Base-by-base conservation (phyloP, 345 rosid species). In the Acer campestre region DNA sequence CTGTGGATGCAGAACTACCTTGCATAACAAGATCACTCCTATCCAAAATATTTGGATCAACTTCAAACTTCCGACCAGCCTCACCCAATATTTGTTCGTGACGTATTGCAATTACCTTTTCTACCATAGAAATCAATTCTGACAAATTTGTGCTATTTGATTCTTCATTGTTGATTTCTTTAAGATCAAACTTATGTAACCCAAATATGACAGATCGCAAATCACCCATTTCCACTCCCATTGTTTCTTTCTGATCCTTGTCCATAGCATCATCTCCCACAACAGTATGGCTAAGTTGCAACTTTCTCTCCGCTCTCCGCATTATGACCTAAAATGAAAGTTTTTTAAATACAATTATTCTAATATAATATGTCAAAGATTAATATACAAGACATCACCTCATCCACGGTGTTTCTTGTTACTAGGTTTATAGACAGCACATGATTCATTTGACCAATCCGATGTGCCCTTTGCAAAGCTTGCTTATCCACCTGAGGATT, bases 401-500 rank as follows among this genome's bases (percentile, higher is more conserved):
- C 93, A 76, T 94, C 98, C 40, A 94, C 89, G 38, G 93, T 83
- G 64, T 61, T 80, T 79, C 84, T 86, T 10, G 97, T 86, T 49
- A 94, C 97, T 70, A 94, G 81, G 85, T 88, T 94, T 83, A 94
- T 90, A 61, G 94, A 89, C 68, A 94, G 71, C 76, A 94, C 98
- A 76, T 89, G 97, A 82, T 87, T 93, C 79, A 86, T 80, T 83
- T 94, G 98, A 79, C 98, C 98, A 82, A 94, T 94, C 69, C 98
- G 86, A 77, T 93, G 98, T 70, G 97, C 94, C 68, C 97, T 88
- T 82, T 94, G 98, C 84, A 94, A 80, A 79, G 97, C 98, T 83
- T 93, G 97, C 85, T 89, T 91, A 80, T 91, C 98, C 77, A 93
- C 97, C 80, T 94, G 98, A 51, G 97, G 98, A 78, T 94, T 94